A percentile compares a stretch with the other conserved stretches of the same genome.
Evolutionary conservation across 306 rosid genomes (phyloP).

Genomic region (Carpinus viminea): DNA sequence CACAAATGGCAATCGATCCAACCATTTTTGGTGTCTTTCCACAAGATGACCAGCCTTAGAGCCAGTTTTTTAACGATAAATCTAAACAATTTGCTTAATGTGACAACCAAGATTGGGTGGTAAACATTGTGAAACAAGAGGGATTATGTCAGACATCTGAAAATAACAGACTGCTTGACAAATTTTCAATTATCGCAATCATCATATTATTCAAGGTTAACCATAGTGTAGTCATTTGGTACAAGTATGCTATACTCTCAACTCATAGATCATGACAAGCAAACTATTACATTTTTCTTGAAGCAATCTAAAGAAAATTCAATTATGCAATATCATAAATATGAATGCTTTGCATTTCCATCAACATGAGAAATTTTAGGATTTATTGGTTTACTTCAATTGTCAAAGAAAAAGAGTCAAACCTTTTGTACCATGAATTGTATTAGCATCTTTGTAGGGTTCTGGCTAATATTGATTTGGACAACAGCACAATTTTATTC

Average conservation of each 20-base stretch:
- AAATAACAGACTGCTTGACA: not conserved
- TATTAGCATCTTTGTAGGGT: not conserved
- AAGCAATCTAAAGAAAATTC: not conserved
- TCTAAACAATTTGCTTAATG: not conserved
- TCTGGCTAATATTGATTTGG: not conserved
- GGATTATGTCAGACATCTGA: not conserved
- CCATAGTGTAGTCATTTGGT: not conserved
- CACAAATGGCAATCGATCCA: not conserved
- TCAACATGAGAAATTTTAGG: too few species aligned
- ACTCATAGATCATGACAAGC: not conserved
- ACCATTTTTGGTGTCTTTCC: not conserved
- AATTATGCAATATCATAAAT: not conserved
- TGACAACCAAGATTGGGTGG: not conserved
- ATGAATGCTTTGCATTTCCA: too few species aligned
- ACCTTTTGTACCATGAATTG: not conserved
- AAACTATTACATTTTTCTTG: not conserved
- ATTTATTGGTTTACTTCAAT: too few species aligned
- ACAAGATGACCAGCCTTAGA: not conserved
- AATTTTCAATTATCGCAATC: not conserved
- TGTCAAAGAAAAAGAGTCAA: too few species aligned
- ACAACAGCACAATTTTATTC: not conserved
- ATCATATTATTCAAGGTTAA: not conserved
- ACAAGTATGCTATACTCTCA: not conserved
- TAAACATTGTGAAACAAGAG: not conserved
- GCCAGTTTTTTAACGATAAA: not conserved